Evolutionary conservation across 345 rosid species (phyloP).

Genomic region (Turritis glabra): DNA sequence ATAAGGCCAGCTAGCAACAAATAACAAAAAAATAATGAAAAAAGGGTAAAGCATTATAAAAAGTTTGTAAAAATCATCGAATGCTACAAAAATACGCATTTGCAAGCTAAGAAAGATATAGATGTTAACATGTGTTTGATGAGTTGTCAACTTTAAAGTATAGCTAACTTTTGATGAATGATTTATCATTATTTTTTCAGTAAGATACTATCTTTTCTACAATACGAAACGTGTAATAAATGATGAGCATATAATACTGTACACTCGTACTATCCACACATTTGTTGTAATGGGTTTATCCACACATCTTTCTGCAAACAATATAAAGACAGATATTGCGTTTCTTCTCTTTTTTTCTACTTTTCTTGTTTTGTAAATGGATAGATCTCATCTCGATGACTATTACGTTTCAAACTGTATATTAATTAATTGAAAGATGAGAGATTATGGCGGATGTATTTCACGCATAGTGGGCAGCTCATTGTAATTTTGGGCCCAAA

Average conservation of each 20-base stretch:
- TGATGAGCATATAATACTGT: not conserved
- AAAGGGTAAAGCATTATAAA: not conserved
- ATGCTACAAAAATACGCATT: not conserved
- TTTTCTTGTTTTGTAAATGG: not conserved
- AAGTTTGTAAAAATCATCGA: not conserved
- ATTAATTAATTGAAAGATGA: no score
- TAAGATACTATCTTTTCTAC: not conserved
- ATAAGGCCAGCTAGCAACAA: not conserved
- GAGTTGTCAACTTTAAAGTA: not conserved
- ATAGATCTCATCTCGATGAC: no score
- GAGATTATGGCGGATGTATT: no score
- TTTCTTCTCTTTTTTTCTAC: not conserved
- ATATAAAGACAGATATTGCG: not conserved
- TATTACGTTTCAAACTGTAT: no score
- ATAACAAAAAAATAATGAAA: not conserved
- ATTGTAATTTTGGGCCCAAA: no score
- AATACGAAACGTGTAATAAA: slow-evolving; percentile 1
- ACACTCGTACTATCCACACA: not conserved
- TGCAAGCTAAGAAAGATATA: not conserved
- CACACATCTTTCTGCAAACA: not conserved
- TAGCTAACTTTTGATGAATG: not conserved
- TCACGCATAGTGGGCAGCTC: no score
- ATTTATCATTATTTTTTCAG: not conserved
- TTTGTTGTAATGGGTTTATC: not conserved
- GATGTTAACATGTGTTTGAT: not conserved